Base-by-base conservation (phyloP, 345 rosid species). In the Pugionium dolabratum region DNA sequence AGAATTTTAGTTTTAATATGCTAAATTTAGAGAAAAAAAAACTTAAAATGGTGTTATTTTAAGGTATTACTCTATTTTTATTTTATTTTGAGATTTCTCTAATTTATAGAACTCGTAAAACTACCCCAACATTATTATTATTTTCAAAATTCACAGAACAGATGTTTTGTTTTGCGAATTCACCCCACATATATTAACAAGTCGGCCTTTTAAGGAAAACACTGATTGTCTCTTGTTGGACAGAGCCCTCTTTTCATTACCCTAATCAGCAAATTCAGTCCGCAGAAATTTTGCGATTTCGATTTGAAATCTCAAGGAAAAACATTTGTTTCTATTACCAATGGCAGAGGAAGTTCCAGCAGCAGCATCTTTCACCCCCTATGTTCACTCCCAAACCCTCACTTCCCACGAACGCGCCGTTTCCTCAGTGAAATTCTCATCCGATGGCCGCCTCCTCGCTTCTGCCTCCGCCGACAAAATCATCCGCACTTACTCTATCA, bases 391-490 rank as follows among this genome's bases (percentile, higher is more conserved):
- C 43, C 90, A 86, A 84, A 86, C 97, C 81, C 89, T 94, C 57
- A 79, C 82, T 28, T 73, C 76, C 57, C 97, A 94, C 88, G 72
- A 71, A 9, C 85, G 81, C 30, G 79, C 91, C 26, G 61, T 94
- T 59, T 88, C 97, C 75, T 78, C 95, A 70, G 77, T 88, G 48
- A 94, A 88, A 76, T 94, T 94, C 86, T 94, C 97, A 52, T 62
- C 90, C 67, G 81, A 94, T 62, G 99, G 99, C 67, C 89, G 84
- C 39, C 84, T 90, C 74, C 85, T 94, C 33, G 89, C 87, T 42
- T 85, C 97, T 37, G 78, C 96, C 63, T 85, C 97, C 69, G 88
- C 91, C 67, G 99, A 94, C 76, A 91, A 84, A 71, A 84, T 91
- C 32, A 78, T 91, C 74, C 80, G 79, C 47, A 78, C 87, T 48